Evolutionary conservation across 768 basidiomycete genomes (phyloP).

Genomic region (Rhodotorula kratochvilovae): DNA sequence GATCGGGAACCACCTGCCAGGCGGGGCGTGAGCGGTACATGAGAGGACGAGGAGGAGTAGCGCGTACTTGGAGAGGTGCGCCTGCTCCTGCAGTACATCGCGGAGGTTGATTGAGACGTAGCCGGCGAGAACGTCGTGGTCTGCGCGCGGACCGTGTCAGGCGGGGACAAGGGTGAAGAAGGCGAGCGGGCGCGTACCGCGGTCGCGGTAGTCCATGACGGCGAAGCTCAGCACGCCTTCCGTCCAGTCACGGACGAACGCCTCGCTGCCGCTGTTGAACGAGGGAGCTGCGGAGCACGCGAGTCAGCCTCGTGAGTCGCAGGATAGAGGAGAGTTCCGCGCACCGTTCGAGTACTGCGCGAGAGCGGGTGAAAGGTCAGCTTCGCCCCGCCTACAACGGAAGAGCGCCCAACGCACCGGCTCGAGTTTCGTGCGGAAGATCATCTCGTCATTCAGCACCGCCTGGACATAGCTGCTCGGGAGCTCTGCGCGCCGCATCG

Average conservation of each 20-base stretch:
- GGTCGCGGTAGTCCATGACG: slow-evolving; percentile 33
- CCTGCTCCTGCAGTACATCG: slow-evolving; percentile 9
- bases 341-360: slow-evolving; percentile 1
- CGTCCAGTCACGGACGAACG: slow-evolving; percentile 30
- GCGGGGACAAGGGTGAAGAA: fast-evolving
- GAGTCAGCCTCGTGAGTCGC: no score
- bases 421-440: slow-evolving; percentile 25
- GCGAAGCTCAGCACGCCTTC: slow-evolving; percentile 9
- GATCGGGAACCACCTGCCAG: slow-evolving; percentile 13
- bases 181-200: slow-evolving; percentile 14
- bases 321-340: no score
- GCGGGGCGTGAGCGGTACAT: not conserved
- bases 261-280: slow-evolving; percentile 26
- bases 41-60: no score
- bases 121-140: slow-evolving; percentile 30
- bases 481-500: slow-evolving; percentile 1
- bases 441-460: slow-evolving; percentile 29
- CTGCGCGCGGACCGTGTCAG: not conserved
- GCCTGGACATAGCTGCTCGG: slow-evolving; percentile 9
- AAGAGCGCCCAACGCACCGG: slow-evolving; percentile 16
- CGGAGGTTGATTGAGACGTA: slow-evolving; percentile 12
- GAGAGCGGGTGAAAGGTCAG: no score
- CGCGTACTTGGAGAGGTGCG: slow-evolving; percentile 16
- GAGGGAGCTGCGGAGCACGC: slow-evolving; percentile 13
- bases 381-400: no score